These are phyloP conservation scores for Chaetoceros tenuissimus DNA, from an alignment of 108 stramenopile genomes.

Conservation along the genomic window DNA sequence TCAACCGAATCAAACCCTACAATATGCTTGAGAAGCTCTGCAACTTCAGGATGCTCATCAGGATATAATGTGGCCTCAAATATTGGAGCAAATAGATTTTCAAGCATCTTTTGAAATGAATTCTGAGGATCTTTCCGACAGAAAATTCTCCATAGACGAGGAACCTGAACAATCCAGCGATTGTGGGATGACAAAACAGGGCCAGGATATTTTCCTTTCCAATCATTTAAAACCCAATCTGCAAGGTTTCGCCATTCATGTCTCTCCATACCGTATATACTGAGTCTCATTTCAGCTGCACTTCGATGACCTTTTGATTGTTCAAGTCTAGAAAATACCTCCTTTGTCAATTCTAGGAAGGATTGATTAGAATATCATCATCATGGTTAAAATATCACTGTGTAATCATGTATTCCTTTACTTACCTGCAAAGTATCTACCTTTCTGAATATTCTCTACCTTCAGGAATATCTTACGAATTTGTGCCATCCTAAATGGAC, in stretches of 20 bases:
- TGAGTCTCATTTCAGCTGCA: constrained; percentile 89
- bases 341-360: constrained; percentile 93
- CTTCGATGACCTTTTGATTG: constrained; percentile 86
- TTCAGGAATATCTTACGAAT: constrained; percentile 99
- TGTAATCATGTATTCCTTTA: not conserved
- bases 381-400: no score
- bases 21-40: constrained; percentile 88
- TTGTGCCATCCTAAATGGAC: constrained; percentile 93
- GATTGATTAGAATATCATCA: constrained; percentile 21
- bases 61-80: constrained; percentile 95
- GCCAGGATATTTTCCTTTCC: constrained; percentile 55
- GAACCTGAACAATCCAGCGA: constrained; percentile 98
- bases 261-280: constrained; percentile 94
- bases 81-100: constrained; percentile 95
- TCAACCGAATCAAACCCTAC: constrained; percentile 99
- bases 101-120: constrained; percentile 89
- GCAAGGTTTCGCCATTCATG: constrained; percentile 91
- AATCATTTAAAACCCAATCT: constrained; percentile 71
- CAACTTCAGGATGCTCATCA: constrained; percentile 86
- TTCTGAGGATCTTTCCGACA: constrained; percentile 45
- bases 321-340: constrained; percentile 82
- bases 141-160: constrained; percentile 92
- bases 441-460: constrained; percentile 85
- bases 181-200: constrained; percentile 88
- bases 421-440: constrained; percentile 26